A percentile compares a stretch with the other conserved stretches of the same genome.
Evolutionary conservation across 169 alveolate species (phyloP).

Genomic region (Eimeria falciformis): DNA sequence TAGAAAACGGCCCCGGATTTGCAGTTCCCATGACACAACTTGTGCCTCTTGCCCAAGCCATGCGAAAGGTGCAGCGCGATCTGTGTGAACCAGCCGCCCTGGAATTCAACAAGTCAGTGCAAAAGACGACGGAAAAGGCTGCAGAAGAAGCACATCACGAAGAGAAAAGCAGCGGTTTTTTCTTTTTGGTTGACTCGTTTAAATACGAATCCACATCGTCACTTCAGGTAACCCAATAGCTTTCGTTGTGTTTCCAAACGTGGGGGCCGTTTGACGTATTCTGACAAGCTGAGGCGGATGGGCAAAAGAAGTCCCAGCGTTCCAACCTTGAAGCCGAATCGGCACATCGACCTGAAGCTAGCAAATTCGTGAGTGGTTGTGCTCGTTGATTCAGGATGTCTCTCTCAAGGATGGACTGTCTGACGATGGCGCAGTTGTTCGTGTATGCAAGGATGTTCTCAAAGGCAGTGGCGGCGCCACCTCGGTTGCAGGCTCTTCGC

Average conservation of each 20-base stretch:
- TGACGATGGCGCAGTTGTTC: background rate
- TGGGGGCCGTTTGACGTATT: too few relatives aligned
- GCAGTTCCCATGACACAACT: conserved; percentile 25
- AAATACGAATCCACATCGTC: background rate
- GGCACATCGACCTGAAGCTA: too few relatives aligned
- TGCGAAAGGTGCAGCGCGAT: background rate
- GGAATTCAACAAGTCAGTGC: background rate
- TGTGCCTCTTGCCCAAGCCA: background rate
- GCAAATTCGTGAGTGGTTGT: too few relatives aligned
- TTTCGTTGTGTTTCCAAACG: too few relatives aligned
- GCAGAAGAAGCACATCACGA: background rate
- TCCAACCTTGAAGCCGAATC: too few relatives aligned
- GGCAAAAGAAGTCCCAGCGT: too few relatives aligned
- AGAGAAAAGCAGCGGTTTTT: background rate
- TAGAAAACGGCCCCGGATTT: conserved; percentile 76
- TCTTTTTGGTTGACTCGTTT: background rate
- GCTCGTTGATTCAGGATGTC: background rate
- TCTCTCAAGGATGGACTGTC: conserved; percentile 5
- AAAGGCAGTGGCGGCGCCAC: background rate
- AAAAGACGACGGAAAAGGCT: background rate
- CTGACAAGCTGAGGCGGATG: too few relatives aligned
- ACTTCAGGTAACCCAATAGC: background rate
- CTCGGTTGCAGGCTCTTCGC: background rate
- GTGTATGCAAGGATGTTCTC: background rate
- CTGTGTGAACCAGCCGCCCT: background rate